Percentiles rank a stretch among this genome's conserved stretches.
Evolutionary conservation across 345 rosid genomes (phyloP).

Genomic region (Eucalyptus victrix): DNA sequence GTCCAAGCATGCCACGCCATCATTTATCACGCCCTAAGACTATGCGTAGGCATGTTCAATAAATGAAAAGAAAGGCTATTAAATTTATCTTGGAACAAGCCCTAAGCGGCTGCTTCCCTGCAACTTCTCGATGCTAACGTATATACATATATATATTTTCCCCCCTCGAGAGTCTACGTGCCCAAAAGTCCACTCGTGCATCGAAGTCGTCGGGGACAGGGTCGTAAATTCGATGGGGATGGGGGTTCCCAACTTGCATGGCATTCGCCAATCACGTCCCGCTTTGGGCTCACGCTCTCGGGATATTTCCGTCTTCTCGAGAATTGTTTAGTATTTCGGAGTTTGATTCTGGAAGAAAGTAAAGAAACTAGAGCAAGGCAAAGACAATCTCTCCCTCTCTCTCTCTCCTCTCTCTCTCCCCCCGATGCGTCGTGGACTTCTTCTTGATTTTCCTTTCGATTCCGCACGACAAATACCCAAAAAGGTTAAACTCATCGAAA

Average conservation of each 20-base stretch:
- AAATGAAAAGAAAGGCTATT: neutral
- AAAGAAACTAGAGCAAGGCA: neutral
- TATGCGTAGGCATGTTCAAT: neutral
- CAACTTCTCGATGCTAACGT: neutral
- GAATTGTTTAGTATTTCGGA: neutral
- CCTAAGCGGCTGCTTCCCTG: neutral
- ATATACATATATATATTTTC: neutral
- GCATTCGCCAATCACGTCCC: neutral
- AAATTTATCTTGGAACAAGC: neutral
- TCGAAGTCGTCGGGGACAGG: neutral
- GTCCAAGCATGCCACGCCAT: neutral
- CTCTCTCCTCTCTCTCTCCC: neutral
- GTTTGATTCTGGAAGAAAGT: neutral
- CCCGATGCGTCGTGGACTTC: slow-evolving; percentile 39
- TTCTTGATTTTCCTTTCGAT: neutral
- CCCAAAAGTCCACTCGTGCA: neutral
- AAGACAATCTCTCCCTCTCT: neutral
- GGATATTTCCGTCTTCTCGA: neutral
- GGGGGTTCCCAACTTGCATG: neutral
- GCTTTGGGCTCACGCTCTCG: neutral
- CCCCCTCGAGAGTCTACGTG: neutral
- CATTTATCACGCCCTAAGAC: neutral
- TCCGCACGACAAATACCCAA: slow-evolving; percentile 10
- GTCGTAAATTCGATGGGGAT: neutral
- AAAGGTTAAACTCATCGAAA: neutral